A percentile compares a stretch with the other conserved stretches of the same genome.
phyloP scores from a whole-genome alignment of 495 filamentous ascomycete genomes.

The Annulohypoxylon bovei region DNA sequence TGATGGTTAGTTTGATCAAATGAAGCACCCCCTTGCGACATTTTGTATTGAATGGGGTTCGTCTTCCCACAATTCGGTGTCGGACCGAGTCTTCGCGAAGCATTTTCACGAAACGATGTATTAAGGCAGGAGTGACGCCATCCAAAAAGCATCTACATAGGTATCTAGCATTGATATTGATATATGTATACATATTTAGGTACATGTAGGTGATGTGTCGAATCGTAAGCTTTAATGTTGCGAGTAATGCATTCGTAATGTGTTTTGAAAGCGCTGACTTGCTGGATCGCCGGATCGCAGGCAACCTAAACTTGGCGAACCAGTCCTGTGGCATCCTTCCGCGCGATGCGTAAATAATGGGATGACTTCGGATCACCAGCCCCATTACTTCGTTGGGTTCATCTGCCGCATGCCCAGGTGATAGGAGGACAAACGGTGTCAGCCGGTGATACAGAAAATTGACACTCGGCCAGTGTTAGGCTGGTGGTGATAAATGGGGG shows the following conservation, averaged over 20 bases:
- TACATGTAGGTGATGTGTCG: neutral
- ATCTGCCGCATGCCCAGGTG: constrained; percentile 24
- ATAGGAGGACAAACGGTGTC: constrained; percentile 25
- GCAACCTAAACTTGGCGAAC: constrained; percentile 20
- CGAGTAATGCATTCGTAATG: constrained; percentile 17
- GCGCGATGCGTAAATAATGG: constrained; percentile 27
- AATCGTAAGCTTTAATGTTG: neutral
- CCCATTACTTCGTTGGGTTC: constrained; percentile 35
- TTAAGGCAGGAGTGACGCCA: constrained; percentile 25
- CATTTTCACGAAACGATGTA: neutral
- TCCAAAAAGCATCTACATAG: constrained; percentile 1
- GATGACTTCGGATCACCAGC: constrained; percentile 31
- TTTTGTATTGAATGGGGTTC: constrained; percentile 8
- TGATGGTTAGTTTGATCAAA: constrained; percentile 1
- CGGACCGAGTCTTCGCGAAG: neutral
- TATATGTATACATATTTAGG: neutral
- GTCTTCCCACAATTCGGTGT: constrained; percentile 10
- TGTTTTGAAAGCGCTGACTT: constrained; percentile 13
- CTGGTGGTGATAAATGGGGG: neutral
- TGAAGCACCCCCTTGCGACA: constrained; percentile 10
- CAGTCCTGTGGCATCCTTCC: constrained; percentile 15
- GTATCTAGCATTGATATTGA: neutral
- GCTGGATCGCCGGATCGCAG: constrained; percentile 7
- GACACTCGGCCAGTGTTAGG: neutral
- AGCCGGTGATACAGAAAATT: constrained; percentile 25